These are phyloP conservation scores for Myxozyma sirexii DNA, from an alignment of 805 yeast genomes.

Conservation along the genomic window DNA sequence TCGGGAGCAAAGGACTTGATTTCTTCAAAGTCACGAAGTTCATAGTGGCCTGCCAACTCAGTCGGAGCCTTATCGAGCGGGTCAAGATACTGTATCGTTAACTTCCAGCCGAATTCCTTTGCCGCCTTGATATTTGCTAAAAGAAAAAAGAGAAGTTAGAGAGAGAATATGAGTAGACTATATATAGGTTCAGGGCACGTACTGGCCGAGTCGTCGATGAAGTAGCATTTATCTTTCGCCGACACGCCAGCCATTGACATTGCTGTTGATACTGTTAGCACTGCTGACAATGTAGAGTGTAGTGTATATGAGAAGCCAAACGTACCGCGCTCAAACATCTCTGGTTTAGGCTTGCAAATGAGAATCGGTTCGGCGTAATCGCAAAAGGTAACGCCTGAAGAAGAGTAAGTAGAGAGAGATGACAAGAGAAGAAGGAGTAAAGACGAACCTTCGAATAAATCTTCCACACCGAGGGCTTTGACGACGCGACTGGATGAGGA, in stretches of 20 bases:
- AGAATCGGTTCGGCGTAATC: conserved; percentile 69
- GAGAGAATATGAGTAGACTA: background rate
- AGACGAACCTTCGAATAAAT: conserved; percentile 75
- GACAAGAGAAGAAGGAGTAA: background rate
- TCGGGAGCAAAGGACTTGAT: conserved; percentile 56
- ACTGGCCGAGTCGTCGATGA: conserved; percentile 81
- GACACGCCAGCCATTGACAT: conserved; percentile 63
- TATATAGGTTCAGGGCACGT: no score
- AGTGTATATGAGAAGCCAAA: background rate
- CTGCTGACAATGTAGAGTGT: background rate
- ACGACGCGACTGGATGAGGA: conserved; percentile 59
- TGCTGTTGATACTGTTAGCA: conserved; percentile 30
- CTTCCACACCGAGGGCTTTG: conserved; percentile 82
- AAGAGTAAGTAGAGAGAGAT: background rate
- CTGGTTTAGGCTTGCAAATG: conserved; percentile 85
- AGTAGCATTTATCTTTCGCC: conserved; percentile 58
- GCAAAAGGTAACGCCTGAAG: conserved; percentile 69
- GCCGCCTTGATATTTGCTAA: conserved; percentile 73
- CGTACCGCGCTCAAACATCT: conserved; percentile 61
- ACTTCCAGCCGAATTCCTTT: conserved; percentile 66
- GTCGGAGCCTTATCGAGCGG: conserved; percentile 55
- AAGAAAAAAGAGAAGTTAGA: background rate
- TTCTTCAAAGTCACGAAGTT: conserved; percentile 62
- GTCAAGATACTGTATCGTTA: conserved; percentile 76
- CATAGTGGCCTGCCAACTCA: conserved; percentile 47